Evolutionary conservation across 129 eudicot species (phyloP), one percentile per base, ranked within the genome.

Genomic region (Silybum marianum): DNA sequence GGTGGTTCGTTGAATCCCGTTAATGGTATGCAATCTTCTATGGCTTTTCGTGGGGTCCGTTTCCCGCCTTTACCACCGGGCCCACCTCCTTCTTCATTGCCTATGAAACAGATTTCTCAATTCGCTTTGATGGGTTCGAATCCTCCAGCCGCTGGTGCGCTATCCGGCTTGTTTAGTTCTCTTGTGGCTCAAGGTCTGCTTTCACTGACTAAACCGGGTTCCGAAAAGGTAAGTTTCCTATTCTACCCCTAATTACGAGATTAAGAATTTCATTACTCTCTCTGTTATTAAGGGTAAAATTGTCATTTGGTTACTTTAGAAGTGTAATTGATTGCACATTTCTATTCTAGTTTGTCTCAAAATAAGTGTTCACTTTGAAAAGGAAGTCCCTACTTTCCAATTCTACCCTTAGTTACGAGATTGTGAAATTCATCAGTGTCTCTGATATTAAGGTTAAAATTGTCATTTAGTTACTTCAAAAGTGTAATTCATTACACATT

Each of bases 161-260:
- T 89, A 75, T 82, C 99, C 2, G 91, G 97, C 40, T 87, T 96
- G 66, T 65, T 91, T 73, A 82, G 48, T 84, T 91, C 98, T 78
- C 90, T 96, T 48, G 62, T 91, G 87, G 91, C 98, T 21, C 97
- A 93, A 83, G 99, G 99, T 69, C 78, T 93, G 75, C 82, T 96
- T 69, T 88, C 98, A 9, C 73, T 92, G 58, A 84, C 83, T 66
- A 89, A 95, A 58, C 66, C 66, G 24, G 54, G 88, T 67, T 76
- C 88, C 23, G 86, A 68, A 24, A 91, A 96, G 97, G 99, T 90
- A 90, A 63, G 23, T 80, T 34, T 51, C 30, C n/a, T n/a, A n/a
- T n/a, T n/a, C n/a, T n/a, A n/a, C n/a, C n/a, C n/a, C n/a, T n/a
- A n/a, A n/a, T n/a, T n/a, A n/a, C n/a, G n/a, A n/a, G n/a, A n/a